A percentile compares a stretch with the other conserved stretches of the same genome.
These are phyloP conservation scores for Talaromyces trachyspermus DNA, from an alignment of 495 filamentous ascomycete species.

Conservation along the genomic window DNA sequence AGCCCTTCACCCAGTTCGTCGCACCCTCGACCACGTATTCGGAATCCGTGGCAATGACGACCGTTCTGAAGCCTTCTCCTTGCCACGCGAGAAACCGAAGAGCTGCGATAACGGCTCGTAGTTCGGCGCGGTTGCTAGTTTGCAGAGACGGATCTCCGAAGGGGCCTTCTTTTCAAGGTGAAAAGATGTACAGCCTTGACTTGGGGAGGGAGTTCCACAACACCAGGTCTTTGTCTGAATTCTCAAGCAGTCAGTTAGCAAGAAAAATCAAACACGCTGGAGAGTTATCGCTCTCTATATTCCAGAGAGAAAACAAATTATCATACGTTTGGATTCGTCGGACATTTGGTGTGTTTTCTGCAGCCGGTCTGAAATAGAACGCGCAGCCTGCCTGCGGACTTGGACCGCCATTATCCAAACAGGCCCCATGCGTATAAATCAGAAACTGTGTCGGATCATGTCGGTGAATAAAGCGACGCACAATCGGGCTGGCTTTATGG, in stretches of 20 bases:
- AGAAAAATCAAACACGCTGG: too few relatives aligned
- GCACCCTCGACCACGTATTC: constrained; percentile 28
- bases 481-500: constrained; percentile 7
- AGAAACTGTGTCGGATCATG: constrained; percentile 24
- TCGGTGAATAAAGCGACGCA: constrained; percentile 20
- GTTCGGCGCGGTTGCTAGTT: constrained; percentile 35
- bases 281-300: too few relatives aligned
- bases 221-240: neutral
- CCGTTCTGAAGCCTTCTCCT: constrained; percentile 16
- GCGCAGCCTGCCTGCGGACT: constrained; percentile 31
- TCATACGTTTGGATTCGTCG: too few relatives aligned
- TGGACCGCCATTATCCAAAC: constrained; percentile 23
- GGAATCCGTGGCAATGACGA: constrained; percentile 34
- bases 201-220: neutral
- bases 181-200: neutral
- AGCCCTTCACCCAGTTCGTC: constrained; percentile 19
- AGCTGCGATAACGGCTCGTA: constrained; percentile 35
- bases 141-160: constrained; percentile 13
- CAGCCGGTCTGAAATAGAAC: constrained; percentile 14
- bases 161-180: constrained; percentile 17
- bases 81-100: constrained; percentile 20
- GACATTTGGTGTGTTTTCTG: too few relatives aligned
- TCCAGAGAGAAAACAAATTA: too few relatives aligned
- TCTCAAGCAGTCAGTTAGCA: too few relatives aligned
- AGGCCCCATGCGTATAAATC: constrained; percentile 34